Evolutionary conservation across 1,284 basidiomycete species (phyloP), one percentile per base, ranked within the genome.

Genomic region (Phylloporus sp.): DNA sequence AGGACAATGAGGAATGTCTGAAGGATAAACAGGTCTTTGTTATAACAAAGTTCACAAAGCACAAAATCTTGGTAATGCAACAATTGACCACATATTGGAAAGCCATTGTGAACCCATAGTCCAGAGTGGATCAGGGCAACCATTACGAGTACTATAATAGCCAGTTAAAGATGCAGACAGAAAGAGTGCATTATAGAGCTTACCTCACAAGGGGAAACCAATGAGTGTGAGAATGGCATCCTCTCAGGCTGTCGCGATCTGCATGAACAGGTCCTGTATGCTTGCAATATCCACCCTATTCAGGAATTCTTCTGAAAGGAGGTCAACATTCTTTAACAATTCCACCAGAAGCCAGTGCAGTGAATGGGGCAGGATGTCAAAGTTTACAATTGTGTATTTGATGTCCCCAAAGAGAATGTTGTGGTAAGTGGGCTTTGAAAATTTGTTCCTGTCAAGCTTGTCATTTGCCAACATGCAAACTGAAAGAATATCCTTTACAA

Each of bases 51-150:
- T 76, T 98, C 98, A 32, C 97, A 91, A 60, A 98, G 87, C 84
- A 93, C 93, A 75, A 95, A 95, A 76, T 99, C 97, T 49, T 96
- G 92, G 76, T 99, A 99, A 76, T 99, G 96, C 61, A 97, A 84
- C n/a, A 96, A 85, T 75, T 99, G 98, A 2, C 95, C 94, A 3
- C 97, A 91, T 69, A 99, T 96, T 10, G 93, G 93, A 70, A 96
- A 94, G 4, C 98, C 98, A 70, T 99, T 99, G 59, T 97, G 91
- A 6, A 98, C 96, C 98, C 98, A 99, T 26, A 98, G 84, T 4
- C 96, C 96, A 3, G 94, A 92, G 22, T 96, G 88, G 60, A 98
- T 96, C 77, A 99, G 98, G 0, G 97, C 95, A 40, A 98, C 90
- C 84, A 95, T 93, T 0, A 91, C 86, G 26, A 95, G 81, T 7